Evolutionary conservation across 768 basidiomycete species (phyloP).

Genomic region (Hydnomerulius pinastri): DNA sequence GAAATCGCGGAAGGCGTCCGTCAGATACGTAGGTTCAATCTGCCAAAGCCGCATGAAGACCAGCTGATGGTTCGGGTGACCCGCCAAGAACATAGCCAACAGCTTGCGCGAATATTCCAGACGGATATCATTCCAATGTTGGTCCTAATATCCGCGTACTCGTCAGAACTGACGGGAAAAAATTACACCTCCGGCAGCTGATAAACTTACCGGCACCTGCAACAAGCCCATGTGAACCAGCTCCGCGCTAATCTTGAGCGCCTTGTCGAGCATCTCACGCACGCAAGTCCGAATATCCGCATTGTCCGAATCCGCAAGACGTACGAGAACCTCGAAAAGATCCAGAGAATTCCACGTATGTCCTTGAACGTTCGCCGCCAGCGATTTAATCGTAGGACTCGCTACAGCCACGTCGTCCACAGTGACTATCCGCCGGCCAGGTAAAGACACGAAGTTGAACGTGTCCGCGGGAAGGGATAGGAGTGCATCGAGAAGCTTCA

Average conservation of each 20-base stretch:
- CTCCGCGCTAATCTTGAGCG: slow-evolving; percentile 91
- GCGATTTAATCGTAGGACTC: slow-evolving; percentile 88
- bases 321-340: slow-evolving; percentile 85
- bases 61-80: slow-evolving; percentile 92
- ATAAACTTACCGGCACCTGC: slow-evolving; percentile 76
- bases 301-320: slow-evolving; percentile 70
- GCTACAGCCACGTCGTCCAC: slow-evolving; percentile 85
- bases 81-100: slow-evolving; percentile 86
- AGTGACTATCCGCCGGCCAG: slow-evolving; percentile 80
- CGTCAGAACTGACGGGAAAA: slow-evolving; percentile 1
- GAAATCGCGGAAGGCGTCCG: slow-evolving; percentile 87
- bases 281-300: slow-evolving; percentile 74
- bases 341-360: slow-evolving; percentile 96
- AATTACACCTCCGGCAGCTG: too few relatives aligned
- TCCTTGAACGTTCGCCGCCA: slow-evolving; percentile 88
- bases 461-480: slow-evolving; percentile 88
- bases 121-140: slow-evolving; percentile 86
- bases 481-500: slow-evolving; percentile 85
- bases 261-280: slow-evolving; percentile 91
- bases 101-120: slow-evolving; percentile 85
- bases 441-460: slow-evolving; percentile 89
- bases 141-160: slow-evolving; percentile 46
- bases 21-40: slow-evolving; percentile 81
- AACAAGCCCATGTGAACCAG: slow-evolving; percentile 91
- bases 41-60: slow-evolving; percentile 98